Evolutionary conservation across 495 filamentous ascomycete genomes (phyloP).

Genomic region (Penicillium soppii): DNA sequence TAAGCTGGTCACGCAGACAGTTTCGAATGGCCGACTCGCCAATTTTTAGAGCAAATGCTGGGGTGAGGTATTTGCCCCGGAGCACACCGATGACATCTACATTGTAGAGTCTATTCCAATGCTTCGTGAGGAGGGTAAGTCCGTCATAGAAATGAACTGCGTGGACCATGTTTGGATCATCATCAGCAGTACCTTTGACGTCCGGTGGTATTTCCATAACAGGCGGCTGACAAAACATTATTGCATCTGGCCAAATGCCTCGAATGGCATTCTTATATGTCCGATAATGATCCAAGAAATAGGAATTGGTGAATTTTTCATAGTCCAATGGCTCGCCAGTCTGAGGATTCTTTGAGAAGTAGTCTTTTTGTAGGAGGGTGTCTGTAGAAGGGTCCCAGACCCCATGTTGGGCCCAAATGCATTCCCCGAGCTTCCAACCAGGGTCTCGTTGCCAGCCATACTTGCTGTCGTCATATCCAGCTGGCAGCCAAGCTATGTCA

Average conservation of each 20-base stretch:
- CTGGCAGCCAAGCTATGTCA: constrained; percentile 77
- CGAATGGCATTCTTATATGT: constrained; percentile 72
- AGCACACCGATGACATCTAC: constrained; percentile 92
- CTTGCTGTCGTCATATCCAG: constrained; percentile 74
- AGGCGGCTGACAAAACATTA: constrained; percentile 89
- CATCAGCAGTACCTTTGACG: constrained; percentile 84
- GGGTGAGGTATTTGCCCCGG: constrained; percentile 81
- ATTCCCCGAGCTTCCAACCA: constrained; percentile 87
- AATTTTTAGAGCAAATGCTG: constrained; percentile 86
- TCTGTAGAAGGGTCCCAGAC: constrained; percentile 87
- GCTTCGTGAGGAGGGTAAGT: constrained; percentile 94
- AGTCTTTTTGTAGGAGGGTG: constrained; percentile 76
- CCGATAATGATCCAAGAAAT: constrained; percentile 84
- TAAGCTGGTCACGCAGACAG: constrained; percentile 88
- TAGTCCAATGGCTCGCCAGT: constrained; percentile 74
- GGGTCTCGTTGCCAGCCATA: constrained; percentile 91
- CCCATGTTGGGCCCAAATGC: constrained; percentile 95
- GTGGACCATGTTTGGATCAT: constrained; percentile 87
- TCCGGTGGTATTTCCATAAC: constrained; percentile 87
- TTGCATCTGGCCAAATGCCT: constrained; percentile 70
- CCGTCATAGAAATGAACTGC: constrained; percentile 97
- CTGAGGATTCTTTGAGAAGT: constrained; percentile 74
- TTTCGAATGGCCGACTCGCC: constrained; percentile 96
- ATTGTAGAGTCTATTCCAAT: constrained; percentile 81
- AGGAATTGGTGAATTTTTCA: constrained; percentile 80